Percentiles rank a stretch among this genome's conserved stretches.
These are phyloP conservation scores for Nematocida sp. DNA, from an alignment of 371 early-diverging fungal species.

Conservation along the genomic window DNA sequence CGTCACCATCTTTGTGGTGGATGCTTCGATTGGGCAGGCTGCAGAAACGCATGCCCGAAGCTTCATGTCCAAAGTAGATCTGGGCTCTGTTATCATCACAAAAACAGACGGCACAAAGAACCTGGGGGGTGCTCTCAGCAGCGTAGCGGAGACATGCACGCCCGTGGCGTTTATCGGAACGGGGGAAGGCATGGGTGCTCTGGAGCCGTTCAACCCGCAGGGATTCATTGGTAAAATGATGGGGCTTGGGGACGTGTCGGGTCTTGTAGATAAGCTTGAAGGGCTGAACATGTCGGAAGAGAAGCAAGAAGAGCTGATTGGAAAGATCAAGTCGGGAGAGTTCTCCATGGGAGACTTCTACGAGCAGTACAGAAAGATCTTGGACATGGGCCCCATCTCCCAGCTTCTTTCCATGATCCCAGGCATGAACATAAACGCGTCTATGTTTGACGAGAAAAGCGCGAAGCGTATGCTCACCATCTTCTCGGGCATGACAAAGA, in stretches of 20 bases:
- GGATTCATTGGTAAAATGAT: constrained; percentile 88
- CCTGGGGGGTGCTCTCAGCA: constrained; percentile 97
- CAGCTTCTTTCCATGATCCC: constrained; percentile 95
- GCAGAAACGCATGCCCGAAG: constrained; percentile 89
- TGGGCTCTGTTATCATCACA: constrained; percentile 93
- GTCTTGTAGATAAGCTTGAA: constrained; percentile 82
- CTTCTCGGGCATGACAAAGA: constrained; percentile 89
- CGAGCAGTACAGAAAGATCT: constrained; percentile 84
- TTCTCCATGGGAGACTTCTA: constrained; percentile 88
- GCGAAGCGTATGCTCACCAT: constrained; percentile 79
- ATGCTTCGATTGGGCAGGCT: constrained; percentile 97
- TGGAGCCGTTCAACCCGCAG: constrained; percentile 84
- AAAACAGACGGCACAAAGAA: constrained; percentile 99
- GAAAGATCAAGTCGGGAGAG: constrained; percentile 76
- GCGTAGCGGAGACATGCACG: constrained; percentile 90
- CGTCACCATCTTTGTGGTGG: constrained; percentile 94
- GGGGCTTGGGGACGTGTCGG: constrained; percentile 86
- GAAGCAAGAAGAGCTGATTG: constrained; percentile 78
- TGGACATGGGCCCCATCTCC: constrained; percentile 80
- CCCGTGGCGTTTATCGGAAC: constrained; percentile 95
- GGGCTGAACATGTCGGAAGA: constrained; percentile 78
- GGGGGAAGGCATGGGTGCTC: constrained; percentile 91
- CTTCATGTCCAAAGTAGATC: constrained; percentile 85
- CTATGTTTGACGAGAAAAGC: constrained; percentile 68
- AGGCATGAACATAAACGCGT: constrained; percentile 74